phyloP scores from a whole-genome alignment of 2,329 filamentous ascomycete species.

The Beauveria asiatica region DNA sequence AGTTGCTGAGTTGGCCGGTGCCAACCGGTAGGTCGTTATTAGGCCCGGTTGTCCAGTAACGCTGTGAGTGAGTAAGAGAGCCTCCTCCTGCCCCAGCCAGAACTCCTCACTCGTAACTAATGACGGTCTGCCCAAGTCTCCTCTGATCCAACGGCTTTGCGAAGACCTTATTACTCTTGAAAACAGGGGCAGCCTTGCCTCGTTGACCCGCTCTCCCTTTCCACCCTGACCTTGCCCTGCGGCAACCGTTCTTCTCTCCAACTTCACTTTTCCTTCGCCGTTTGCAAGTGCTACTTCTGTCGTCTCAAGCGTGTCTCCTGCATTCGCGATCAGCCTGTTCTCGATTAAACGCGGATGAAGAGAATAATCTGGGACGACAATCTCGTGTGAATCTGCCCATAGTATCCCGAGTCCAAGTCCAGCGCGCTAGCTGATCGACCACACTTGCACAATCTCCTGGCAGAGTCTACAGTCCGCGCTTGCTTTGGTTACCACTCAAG shows the following conservation, averaged over 20 bases:
- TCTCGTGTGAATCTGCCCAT: neutral
- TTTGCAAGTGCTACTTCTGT: constrained; percentile 1
- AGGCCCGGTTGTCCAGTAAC: neutral
- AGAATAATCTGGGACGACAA: neutral
- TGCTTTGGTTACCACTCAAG: neutral
- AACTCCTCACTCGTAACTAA: neutral
- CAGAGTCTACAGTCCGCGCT: neutral
- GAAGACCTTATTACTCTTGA: neutral
- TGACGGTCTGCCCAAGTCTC: neutral
- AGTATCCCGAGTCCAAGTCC: neutral
- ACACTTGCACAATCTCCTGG: neutral
- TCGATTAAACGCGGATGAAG: neutral
- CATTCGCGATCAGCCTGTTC: neutral
- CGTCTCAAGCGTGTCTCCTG: neutral
- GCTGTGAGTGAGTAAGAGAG: neutral
- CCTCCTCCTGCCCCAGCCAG: neutral
- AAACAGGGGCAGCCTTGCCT: constrained; percentile 9
- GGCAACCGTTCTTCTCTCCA: constrained; percentile 7
- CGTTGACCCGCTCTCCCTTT: constrained; percentile 8
- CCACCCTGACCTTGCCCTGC: constrained; percentile 9
- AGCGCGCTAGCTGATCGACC: neutral
- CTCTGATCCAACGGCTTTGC: constrained; percentile 4
- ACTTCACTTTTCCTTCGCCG: neutral
- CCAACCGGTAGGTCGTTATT: neutral
- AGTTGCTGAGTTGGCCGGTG: neutral